phyloP scores from a whole-genome alignment of 108 stramenopile species.

The Cyclotella atomus region DNA sequence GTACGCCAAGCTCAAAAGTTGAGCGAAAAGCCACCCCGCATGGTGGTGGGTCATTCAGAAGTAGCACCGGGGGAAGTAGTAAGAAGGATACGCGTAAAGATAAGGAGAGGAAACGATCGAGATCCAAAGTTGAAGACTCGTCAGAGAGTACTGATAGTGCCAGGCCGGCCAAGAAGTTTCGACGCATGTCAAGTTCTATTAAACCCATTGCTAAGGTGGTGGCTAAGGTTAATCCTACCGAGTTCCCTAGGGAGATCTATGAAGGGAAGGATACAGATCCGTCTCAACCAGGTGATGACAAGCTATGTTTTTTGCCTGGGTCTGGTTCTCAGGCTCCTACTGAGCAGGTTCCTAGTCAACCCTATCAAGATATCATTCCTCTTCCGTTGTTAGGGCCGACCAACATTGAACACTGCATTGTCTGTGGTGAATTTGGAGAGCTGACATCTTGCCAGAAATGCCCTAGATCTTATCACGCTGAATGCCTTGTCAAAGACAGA shows the following conservation, averaged over 20 bases:
- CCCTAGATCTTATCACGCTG: constrained; percentile 31
- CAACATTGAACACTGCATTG: constrained; percentile 13
- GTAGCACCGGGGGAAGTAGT: background rate
- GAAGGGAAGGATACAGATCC: constrained; percentile 59
- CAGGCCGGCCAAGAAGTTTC: constrained; percentile 29
- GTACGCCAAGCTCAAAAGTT: background rate
- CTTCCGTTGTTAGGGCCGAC: background rate
- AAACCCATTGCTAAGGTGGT: constrained; percentile 26
- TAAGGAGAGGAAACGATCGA: background rate
- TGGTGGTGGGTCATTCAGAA: constrained; percentile 5
- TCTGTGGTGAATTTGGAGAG: constrained; percentile 7
- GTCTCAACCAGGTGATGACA: constrained; percentile 55
- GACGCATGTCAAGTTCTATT: constrained; percentile 1
- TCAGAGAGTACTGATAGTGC: background rate
- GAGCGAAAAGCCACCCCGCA: constrained; percentile 1
- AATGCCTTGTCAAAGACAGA: constrained; percentile 18
- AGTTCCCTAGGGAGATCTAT: constrained; percentile 69
- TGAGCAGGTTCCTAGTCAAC: background rate
- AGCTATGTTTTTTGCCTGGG: constrained; percentile 56
- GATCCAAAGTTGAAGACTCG: background rate
- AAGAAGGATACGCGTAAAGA: background rate
- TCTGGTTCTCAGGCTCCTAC: constrained; percentile 33
- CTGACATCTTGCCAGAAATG: constrained; percentile 15
- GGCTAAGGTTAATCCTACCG: constrained; percentile 64
- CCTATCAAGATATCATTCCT: constrained; percentile 39